Percentiles rank a stretch among this genome's conserved stretches.
These are phyloP conservation scores for Sclerotinia spermophila DNA, from an alignment of 2,329 filamentous ascomycete genomes.

Conservation along the genomic window DNA sequence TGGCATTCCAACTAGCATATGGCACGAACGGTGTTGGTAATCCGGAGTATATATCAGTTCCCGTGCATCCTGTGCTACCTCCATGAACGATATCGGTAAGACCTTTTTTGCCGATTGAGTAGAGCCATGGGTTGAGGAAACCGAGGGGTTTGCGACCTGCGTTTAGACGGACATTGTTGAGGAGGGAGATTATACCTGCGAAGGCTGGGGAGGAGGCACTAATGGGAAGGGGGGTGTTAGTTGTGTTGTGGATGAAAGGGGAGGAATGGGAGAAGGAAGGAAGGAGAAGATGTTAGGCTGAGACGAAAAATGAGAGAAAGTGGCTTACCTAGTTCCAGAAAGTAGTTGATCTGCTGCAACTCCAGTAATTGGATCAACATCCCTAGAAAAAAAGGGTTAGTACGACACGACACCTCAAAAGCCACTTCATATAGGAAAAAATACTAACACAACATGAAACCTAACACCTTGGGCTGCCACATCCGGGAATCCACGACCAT, in stretches of 20 bases:
- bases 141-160: slow-evolving; percentile 46
- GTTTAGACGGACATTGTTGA: slow-evolving; percentile 58
- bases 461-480: slow-evolving; percentile 55
- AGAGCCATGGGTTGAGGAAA: slow-evolving; percentile 60
- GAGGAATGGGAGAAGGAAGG: background rate
- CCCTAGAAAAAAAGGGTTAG: slow-evolving; percentile 2
- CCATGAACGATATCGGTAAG: slow-evolving; percentile 47
- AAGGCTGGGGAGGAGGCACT: slow-evolving; percentile 56
- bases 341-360: slow-evolving; percentile 13
- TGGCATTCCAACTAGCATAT: slow-evolving; percentile 43
- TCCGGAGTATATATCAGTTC: slow-evolving; percentile 27
- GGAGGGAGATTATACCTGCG: slow-evolving; percentile 54
- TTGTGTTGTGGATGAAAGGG: background rate
- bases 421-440: background rate
- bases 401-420: no score
- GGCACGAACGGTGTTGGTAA: slow-evolving; percentile 31
- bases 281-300: background rate
- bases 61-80: slow-evolving; percentile 39
- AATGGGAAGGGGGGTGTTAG: slow-evolving; percentile 20
- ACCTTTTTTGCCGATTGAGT: slow-evolving; percentile 45
- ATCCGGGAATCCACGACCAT: slow-evolving; percentile 53
- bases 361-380: slow-evolving; percentile 44
- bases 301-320: background rate
- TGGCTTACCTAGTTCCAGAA: slow-evolving; percentile 27
- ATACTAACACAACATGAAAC: slow-evolving; percentile 40